Evolutionary conservation across 768 basidiomycete genomes (phyloP), one percentile per base, ranked within the genome.

Genomic region (Rhodocollybia butyracea): DNA sequence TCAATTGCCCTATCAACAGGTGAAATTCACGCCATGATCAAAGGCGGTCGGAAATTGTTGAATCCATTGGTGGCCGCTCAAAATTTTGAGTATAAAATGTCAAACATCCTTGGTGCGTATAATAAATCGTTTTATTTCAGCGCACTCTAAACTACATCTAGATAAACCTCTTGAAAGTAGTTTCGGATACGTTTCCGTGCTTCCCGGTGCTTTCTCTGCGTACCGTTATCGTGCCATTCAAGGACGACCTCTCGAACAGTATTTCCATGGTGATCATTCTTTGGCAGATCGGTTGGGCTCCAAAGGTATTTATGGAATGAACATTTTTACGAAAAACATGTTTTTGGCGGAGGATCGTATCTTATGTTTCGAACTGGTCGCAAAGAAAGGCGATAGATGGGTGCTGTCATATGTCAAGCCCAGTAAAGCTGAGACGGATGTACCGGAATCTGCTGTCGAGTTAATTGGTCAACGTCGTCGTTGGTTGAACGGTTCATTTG

Each of bases 41-140:
- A 94, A 69, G 91, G 92, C 15, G 94, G 94, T 41, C 86, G 71
- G 71, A 97, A 97, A 69, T 82, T 98, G 24, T 69, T 98, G 57
- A 98, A 98, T 65, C 95, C 93, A 19, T 74, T 94, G 46, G 82
- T 98, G 29, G 95, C 95, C 7, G 94, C 95, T 15, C 95, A 98
- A 69, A 97, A 98, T 72, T 95, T 95, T 63, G 94, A 95, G 73
- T 97, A 97, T 75, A 97, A 94, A 74, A 96, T 98, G 91, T 94
- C 92, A 42, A 97, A 98, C 71, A 97, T 98, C 65, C 77, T 98
- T 27, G 89, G 87, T 85, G 61, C 52, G 76, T 54, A 30, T 27
- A 11, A n/a, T n/a, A n/a, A n/a, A n/a, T 12, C 48, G 21, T 45
- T 10, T 8, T 21, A 42, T 57, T 42, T 11, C 34, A 32, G 46